Conservation (phyloP, 2,329 filamentous ascomycete genomes). For the Cytospora paraplurivora region DNA sequence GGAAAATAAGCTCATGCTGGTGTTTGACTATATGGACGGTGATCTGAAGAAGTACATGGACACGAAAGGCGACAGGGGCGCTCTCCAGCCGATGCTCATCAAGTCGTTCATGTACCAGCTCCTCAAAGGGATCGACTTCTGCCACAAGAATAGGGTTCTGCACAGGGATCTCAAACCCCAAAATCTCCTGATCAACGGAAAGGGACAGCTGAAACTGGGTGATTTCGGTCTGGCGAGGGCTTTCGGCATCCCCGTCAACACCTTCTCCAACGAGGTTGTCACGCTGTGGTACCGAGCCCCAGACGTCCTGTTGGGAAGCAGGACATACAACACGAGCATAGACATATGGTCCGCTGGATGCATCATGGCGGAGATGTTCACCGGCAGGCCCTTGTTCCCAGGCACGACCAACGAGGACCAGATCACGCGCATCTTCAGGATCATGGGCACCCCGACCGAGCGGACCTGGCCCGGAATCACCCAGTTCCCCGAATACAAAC, state of each 20-base stretch:
- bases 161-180: conserved; percentile 96
- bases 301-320: conserved; percentile 88
- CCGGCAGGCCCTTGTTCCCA: conserved; percentile 90
- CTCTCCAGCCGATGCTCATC: conserved; percentile 85
- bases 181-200: conserved; percentile 92
- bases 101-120: conserved; percentile 99
- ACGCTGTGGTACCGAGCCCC: conserved; percentile 97
- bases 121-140: conserved; percentile 93
- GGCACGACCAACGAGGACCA: conserved; percentile 99
- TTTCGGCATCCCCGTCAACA: conserved; percentile 97
- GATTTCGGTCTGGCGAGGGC: conserved; percentile 94
- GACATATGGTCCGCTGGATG: conserved; percentile 99
- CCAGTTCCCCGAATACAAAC: conserved; percentile 96
- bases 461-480: conserved; percentile 94
- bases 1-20: conserved; percentile 99
- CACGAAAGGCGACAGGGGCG: conserved; percentile 82
- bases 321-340: conserved; percentile 99
- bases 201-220: conserved; percentile 86
- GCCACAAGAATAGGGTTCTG: conserved; percentile 93
- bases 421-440: conserved; percentile 92
- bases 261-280: conserved; percentile 96
- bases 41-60: conserved; percentile 99
- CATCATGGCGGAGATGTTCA: conserved; percentile 99
- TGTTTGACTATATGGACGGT: conserved; percentile 98
- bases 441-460: conserved; percentile 98